These are phyloP conservation scores for Fusarium sacchari DNA, from an alignment of 2,329 filamentous ascomycete species.

Conservation along the genomic window DNA sequence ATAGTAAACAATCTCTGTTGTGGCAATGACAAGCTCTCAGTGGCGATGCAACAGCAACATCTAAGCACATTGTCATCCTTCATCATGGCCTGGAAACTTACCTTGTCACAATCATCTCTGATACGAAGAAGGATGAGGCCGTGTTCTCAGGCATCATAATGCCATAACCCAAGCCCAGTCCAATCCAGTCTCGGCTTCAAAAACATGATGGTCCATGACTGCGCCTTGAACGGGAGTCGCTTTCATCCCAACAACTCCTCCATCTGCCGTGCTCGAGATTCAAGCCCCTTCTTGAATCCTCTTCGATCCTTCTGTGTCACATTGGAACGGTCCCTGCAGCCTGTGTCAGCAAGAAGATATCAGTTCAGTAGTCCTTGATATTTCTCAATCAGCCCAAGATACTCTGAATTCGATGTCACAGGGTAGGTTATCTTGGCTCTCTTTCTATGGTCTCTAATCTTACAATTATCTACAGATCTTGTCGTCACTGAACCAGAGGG, in stretches of 20 bases:
- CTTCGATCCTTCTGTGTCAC: not conserved
- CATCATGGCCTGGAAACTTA: not conserved
- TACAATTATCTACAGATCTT: not conserved
- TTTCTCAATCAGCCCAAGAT: not conserved
- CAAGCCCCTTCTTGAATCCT: not conserved
- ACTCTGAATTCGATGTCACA: not conserved
- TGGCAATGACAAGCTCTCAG: not conserved
- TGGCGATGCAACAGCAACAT: not conserved
- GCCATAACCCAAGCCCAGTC: not conserved
- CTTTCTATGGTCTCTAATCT: not conserved
- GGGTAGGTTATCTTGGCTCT: rapidly evolving
- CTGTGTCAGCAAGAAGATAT: not conserved
- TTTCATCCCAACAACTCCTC: not conserved
- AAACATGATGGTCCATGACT: not conserved
- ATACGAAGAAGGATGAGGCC: conserved; percentile 1
- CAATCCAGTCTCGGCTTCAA: not conserved
- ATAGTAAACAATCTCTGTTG: not conserved
- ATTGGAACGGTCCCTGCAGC: not conserved
- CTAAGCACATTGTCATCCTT: not conserved
- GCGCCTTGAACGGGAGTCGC: not conserved
- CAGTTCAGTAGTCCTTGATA: not conserved
- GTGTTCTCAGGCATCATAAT: not conserved
- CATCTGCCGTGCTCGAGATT: not conserved
- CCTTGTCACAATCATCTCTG: not conserved
- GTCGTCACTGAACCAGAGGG: not conserved